phyloP scores from a whole-genome alignment of 345 rosid species.

The Dipteronia dyeriana region DNA sequence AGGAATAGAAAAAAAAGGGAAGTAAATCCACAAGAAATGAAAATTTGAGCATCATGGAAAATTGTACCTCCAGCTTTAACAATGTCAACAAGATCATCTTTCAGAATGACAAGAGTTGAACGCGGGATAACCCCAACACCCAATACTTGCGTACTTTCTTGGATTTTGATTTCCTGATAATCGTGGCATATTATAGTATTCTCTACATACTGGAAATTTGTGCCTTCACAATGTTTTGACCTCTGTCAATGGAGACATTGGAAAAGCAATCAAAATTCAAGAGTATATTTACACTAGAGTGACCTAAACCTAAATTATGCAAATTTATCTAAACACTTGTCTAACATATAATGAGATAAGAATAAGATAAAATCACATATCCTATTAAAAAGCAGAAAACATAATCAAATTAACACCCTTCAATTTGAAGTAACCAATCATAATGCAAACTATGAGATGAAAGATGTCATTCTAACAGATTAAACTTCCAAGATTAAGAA shows the following conservation, averaged over 20 bases:
- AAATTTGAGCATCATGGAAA: slow-evolving; percentile 15
- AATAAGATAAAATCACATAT: neutral
- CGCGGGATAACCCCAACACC: slow-evolving; percentile 98
- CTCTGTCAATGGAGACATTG: slow-evolving; percentile 45
- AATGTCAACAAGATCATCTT: slow-evolving; percentile 93
- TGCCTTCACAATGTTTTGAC: slow-evolving; percentile 75
- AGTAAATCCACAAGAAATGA: neutral
- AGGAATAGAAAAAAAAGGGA: neutral
- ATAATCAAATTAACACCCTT: neutral
- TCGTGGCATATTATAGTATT: slow-evolving; percentile 77
- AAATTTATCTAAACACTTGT: neutral
- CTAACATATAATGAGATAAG: neutral
- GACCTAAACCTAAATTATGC: slow-evolving; percentile 1
- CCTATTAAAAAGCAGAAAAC: slow-evolving; percentile 1
- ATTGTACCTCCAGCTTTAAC: slow-evolving; percentile 93
- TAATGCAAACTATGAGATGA: neutral
- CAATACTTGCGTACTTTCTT: slow-evolving; percentile 87
- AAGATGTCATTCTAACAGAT: neutral
- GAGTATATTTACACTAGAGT: neutral
- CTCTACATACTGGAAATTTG: slow-evolving; percentile 62
- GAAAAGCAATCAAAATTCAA: slow-evolving; percentile 8
- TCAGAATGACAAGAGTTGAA: slow-evolving; percentile 71
- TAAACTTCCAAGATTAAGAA: neutral
- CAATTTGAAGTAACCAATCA: neutral
- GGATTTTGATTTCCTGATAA: slow-evolving; percentile 94